phyloP scores from a whole-genome alignment of 768 basidiomycete species.

The Termitomyces titanicus region DNA sequence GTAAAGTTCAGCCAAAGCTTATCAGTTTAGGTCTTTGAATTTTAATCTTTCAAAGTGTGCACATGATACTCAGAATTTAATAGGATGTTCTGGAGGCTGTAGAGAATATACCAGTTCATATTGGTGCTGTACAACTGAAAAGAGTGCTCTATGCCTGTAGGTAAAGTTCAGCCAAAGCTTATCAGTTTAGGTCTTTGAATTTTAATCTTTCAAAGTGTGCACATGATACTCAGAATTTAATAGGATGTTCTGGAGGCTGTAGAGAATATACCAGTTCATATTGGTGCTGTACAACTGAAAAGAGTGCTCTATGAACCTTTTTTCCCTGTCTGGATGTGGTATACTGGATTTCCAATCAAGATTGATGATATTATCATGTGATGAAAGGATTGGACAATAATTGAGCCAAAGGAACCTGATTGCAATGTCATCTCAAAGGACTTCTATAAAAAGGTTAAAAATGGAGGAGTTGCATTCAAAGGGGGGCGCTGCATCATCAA shows the following conservation, averaged over 20 bases:
- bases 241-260: slow-evolving; percentile 18
- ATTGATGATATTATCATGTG: slow-evolving; percentile 2
- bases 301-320: slow-evolving; percentile 10
- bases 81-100: slow-evolving; percentile 18
- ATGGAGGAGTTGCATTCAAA: slow-evolving; percentile 4
- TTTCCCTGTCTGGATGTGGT: slow-evolving; percentile 8
- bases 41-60: neutral
- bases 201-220: neutral
- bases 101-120: slow-evolving; percentile 19
- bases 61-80: neutral
- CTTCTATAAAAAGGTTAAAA: slow-evolving; percentile 4
- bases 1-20: neutral
- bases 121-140: slow-evolving; percentile 16
- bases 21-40: neutral
- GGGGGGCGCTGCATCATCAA: neutral
- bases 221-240: neutral
- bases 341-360: slow-evolving; percentile 1
- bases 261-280: slow-evolving; percentile 19
- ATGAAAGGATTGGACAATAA: neutral
- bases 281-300: slow-evolving; percentile 16
- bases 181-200: neutral
- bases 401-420: neutral
- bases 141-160: slow-evolving; percentile 3
- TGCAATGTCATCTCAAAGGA: neutral
- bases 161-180: neutral